Conservation (phyloP, 2,329 filamentous ascomycete genomes). For the Colletotrichum sp. region DNA sequence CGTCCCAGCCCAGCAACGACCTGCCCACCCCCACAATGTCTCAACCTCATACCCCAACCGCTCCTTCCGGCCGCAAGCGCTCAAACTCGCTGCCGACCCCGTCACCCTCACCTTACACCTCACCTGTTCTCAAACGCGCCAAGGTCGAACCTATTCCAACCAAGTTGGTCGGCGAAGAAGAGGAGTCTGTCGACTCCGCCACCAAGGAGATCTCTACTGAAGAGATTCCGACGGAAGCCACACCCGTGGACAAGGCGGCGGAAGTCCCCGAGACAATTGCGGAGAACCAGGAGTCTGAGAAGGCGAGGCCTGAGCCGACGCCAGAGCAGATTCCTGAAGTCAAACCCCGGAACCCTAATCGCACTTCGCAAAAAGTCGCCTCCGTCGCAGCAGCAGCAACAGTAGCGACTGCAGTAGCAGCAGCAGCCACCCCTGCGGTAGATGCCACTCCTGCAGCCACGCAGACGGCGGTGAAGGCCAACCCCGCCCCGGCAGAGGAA, state of each 20-base stretch:
- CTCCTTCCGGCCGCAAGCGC: constrained; percentile 45
- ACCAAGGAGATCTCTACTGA: constrained; percentile 20
- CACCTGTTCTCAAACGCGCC: constrained; percentile 19
- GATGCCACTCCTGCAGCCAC: neutral
- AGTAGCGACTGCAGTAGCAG: neutral
- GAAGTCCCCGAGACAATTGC: neutral
- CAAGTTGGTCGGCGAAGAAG: neutral
- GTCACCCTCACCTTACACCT: constrained; percentile 28
- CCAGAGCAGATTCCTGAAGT: constrained; percentile 4
- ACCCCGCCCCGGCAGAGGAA: constrained; percentile 34
- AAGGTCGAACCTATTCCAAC: neutral
- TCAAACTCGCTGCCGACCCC: constrained; percentile 55
- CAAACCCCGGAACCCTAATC: constrained; percentile 19
- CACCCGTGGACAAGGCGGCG: neutral
- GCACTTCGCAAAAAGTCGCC: constrained; percentile 2
- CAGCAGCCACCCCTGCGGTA: neutral
- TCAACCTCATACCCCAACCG: constrained; percentile 38
- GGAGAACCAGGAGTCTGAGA: neutral
- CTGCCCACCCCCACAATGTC: constrained; percentile 37
- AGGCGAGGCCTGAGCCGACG: neutral
- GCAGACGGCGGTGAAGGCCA: neutral
- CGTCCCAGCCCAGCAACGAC: constrained; percentile 29
- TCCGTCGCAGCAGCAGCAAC: neutral
- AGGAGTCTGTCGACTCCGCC: neutral
- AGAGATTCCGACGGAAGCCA: neutral